phyloP scores from a whole-genome alignment of 202 grass and related monocot species.

The Carex sylvatica region DNA sequence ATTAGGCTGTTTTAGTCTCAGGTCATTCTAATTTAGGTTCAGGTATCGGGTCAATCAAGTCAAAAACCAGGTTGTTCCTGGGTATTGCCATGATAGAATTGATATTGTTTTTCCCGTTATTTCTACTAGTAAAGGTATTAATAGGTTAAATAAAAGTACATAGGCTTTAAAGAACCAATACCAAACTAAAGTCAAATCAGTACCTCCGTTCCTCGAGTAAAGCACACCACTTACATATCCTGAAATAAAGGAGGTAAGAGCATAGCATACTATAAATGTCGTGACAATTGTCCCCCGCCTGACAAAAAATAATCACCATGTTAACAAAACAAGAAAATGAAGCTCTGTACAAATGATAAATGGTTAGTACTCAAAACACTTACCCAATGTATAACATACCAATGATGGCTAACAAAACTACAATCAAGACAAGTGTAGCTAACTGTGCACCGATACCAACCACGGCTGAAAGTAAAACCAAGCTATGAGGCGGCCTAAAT shows the following conservation, averaged over 20 bases:
- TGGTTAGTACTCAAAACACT: slow-evolving; percentile 17
- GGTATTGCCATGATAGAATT: neutral
- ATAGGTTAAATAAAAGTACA: neutral
- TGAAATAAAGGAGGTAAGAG: slow-evolving; percentile 95
- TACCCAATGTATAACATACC: slow-evolving; percentile 96
- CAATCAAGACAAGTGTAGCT: slow-evolving; percentile 72
- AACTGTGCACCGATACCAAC: slow-evolving; percentile 85
- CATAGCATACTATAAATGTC: slow-evolving; percentile 97
- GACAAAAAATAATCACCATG: slow-evolving; percentile 22
- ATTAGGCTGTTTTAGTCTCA: neutral
- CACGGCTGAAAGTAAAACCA: slow-evolving; percentile 89
- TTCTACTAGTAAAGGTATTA: neutral
- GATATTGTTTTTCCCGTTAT: neutral
- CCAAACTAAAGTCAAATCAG: slow-evolving; percentile 31
- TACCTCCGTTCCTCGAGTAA: slow-evolving; percentile 92
- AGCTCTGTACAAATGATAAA: slow-evolving; percentile 14
- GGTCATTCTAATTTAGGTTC: neutral
- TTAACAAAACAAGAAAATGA: slow-evolving; percentile 35
- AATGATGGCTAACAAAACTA: slow-evolving; percentile 84
- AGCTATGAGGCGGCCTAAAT: slow-evolving; percentile 74
- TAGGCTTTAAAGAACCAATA: slow-evolving; percentile 20
- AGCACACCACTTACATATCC: slow-evolving; percentile 87
- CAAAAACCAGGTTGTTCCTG: neutral
- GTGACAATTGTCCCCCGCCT: slow-evolving; percentile 92
- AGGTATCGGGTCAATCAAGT: neutral